Evolutionary conservation across 306 rosid genomes (phyloP).

Genomic region (Echinosophora koreensis): DNA sequence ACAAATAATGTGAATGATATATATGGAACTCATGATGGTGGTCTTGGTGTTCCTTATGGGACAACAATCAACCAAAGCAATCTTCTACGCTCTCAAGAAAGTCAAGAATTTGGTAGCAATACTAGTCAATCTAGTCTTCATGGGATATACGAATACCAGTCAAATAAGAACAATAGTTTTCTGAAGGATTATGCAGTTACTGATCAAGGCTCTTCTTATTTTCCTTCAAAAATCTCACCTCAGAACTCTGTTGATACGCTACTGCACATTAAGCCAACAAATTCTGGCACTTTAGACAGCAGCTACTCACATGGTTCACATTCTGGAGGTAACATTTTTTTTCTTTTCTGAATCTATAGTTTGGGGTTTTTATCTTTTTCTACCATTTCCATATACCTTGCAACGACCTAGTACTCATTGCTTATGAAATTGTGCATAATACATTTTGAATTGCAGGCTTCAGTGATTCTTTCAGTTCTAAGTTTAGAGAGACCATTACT

Average conservation of each 20-base stretch:
- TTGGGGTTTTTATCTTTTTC: slow-evolving; percentile 34
- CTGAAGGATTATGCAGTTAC: slow-evolving; percentile 56
- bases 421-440: slow-evolving; percentile 55
- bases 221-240: slow-evolving; percentile 55
- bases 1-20: slow-evolving; percentile 50
- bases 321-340: slow-evolving; percentile 64
- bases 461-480: slow-evolving; percentile 52
- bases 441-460: slow-evolving; percentile 49
- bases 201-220: slow-evolving; percentile 51
- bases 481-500: slow-evolving; percentile 53
- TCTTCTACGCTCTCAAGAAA: slow-evolving; percentile 49
- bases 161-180: slow-evolving; percentile 52
- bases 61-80: slow-evolving; percentile 49
- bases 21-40: slow-evolving; percentile 46
- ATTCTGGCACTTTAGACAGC: slow-evolving; percentile 51
- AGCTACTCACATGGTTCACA: slow-evolving; percentile 49
- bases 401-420: slow-evolving; percentile 33
- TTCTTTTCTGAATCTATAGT: background rate
- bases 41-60: slow-evolving; percentile 53
- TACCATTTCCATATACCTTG: slow-evolving; percentile 39
- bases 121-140: slow-evolving; percentile 55
- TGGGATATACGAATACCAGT: slow-evolving; percentile 56
- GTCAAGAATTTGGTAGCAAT: slow-evolving; percentile 56
- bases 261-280: slow-evolving; percentile 55
- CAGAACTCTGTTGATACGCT: slow-evolving; percentile 61